Base-by-base conservation (phyloP, 1,139 yeast genomes). In the Spencermartinsiella ligniputridi region DNA sequence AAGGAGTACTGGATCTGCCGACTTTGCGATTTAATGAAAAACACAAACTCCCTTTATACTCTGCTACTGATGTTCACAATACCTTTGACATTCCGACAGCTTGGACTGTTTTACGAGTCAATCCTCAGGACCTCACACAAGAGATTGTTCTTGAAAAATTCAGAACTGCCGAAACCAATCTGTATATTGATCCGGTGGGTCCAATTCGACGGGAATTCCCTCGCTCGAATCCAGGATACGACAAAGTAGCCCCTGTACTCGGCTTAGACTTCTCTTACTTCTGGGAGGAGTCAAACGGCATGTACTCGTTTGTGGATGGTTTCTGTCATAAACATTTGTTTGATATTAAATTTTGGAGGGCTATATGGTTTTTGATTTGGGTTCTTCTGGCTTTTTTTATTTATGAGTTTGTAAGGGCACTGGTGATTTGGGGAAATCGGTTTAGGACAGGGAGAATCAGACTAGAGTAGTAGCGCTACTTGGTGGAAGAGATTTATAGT, bases 271-370 rank as follows among this genome's bases (percentile, higher is more conserved):
- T 56, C 42, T 42, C 53, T 5, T 53, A 47, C 35, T 45, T 56
- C 32, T 56, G 58, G 57, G 37, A 50, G 21, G 59, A 56, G 35
- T 27, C 40, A 17, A 48, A 42, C 20, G 60, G 60, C 29, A 52
- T 56, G 55, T 56, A 56, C 42, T 52, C 57, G 18, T 56, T 56
- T 49, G 56, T 52, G 4, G 44, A 45, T 27, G 58, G 57, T 16
- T 56, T 56, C 38, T 56, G 60, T 27, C 59, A 56, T 37, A 42
- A 48, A 8, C 40, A 40, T 8, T 37, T 18, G 19, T 56, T 56
- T 42, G 37, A 36, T 9, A 38, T 55, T 39, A 42, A 50, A 13
- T 48, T 39, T 17, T 19, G 25, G 12, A 27, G 48, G 3, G 48
- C 42, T 2, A 21, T 39, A 19, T 47, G 47, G 47, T 41, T 41